Conservation (phyloP, 257 asterid species). For the Jacaranda mimosifolia region DNA sequence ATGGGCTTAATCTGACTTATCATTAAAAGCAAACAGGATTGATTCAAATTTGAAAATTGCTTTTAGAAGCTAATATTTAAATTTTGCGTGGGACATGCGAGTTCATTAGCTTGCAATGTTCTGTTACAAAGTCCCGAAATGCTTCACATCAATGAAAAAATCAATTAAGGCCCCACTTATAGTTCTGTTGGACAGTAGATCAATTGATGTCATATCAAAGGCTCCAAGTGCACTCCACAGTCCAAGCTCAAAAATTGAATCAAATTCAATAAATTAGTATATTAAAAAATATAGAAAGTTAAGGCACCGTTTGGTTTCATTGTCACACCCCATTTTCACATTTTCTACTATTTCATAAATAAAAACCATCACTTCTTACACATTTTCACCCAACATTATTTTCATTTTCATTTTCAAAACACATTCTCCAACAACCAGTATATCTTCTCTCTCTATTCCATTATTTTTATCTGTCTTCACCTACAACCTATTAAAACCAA, state of each 20-base stretch:
- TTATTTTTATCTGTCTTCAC: too few species aligned
- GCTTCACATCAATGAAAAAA: not conserved
- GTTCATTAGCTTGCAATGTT: not conserved
- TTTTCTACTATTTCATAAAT: too few species aligned
- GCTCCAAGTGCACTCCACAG: not conserved
- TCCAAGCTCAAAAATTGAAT: not conserved
- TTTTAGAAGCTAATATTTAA: not conserved
- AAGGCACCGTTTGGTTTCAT: too few species aligned
- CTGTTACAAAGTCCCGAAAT: not conserved
- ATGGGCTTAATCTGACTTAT: too few species aligned
- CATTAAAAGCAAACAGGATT: too few species aligned
- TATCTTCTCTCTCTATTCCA: too few species aligned
- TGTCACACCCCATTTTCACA: too few species aligned
- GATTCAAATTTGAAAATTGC: slow-evolving; percentile 32
- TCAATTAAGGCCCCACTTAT: not conserved
- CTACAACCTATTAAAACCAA: too few species aligned
- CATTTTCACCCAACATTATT: too few species aligned
- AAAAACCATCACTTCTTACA: too few species aligned
- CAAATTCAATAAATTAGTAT: not conserved
- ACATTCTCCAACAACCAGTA: too few species aligned
- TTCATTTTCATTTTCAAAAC: too few species aligned
- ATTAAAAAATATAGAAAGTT: not conserved
- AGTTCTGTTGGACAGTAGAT: not conserved
- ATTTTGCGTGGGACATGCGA: slow-evolving; percentile 11
- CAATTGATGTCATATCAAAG: not conserved